Evolutionary conservation across 768 basidiomycete genomes (phyloP).

Genomic region (Leccinum longicurvipes): DNA sequence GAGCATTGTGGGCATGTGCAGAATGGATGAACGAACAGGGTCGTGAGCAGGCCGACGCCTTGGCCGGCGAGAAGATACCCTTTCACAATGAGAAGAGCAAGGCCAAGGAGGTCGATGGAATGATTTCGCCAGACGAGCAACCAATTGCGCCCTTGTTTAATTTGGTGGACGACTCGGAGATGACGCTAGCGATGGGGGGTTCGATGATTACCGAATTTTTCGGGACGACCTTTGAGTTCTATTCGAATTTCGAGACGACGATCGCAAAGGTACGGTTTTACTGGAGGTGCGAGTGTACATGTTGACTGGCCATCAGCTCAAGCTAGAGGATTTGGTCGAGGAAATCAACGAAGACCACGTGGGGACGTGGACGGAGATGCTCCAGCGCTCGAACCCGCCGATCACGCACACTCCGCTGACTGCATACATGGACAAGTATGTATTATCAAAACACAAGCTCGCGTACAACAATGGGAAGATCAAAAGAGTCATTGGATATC

Average conservation of each 20-base stretch:
- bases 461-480: constrained; percentile 71
- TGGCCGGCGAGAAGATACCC: constrained; percentile 42
- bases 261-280: constrained; percentile 52
- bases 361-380: constrained; percentile 79
- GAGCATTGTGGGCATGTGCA: constrained; percentile 71
- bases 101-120: constrained; percentile 58
- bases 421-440: constrained; percentile 76
- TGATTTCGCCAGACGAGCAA: constrained; percentile 52
- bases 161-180: constrained; percentile 75
- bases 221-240: constrained; percentile 78
- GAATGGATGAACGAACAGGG: constrained; percentile 69
- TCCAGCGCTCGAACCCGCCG: constrained; percentile 65
- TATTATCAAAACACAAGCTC: constrained; percentile 65
- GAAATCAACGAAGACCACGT: constrained; percentile 87
- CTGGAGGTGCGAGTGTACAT: background rate
- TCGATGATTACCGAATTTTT: constrained; percentile 67
- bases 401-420: constrained; percentile 67
- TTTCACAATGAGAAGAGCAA: constrained; percentile 64
- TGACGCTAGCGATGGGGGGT: constrained; percentile 64
- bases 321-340: constrained; percentile 67
- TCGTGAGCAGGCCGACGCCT: constrained; percentile 56
- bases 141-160: constrained; percentile 80
- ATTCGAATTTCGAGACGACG: constrained; percentile 65
- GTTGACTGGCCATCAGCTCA: constrained; percentile 41
- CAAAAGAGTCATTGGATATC: constrained; percentile 68